Conservation (phyloP, 768 basidiomycete genomes). For the Suillus bovinus region DNA sequence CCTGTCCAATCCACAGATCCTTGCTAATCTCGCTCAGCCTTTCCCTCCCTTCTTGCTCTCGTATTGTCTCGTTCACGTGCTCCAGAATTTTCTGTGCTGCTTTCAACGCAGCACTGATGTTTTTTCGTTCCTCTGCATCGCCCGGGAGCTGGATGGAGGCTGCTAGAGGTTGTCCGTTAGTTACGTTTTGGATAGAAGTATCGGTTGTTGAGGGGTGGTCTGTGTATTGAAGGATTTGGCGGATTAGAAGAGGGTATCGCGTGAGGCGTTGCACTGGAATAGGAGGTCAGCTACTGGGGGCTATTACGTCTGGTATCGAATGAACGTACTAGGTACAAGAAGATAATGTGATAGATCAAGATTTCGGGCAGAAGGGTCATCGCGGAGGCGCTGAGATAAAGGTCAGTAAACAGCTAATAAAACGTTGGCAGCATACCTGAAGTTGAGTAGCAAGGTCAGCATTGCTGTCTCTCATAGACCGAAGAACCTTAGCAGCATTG, state of each 20-base stretch:
- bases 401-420: not conserved
- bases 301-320: not conserved
- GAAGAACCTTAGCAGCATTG: conserved; percentile 73
- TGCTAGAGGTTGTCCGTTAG: not conserved
- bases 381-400: conserved; percentile 60
- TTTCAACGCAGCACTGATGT: conserved; percentile 54
- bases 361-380: conserved; percentile 75
- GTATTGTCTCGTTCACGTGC: conserved; percentile 86
- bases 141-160: conserved; percentile 7
- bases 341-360: conserved; percentile 90
- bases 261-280: conserved; percentile 90
- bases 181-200: not conserved
- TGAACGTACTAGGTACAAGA: conserved; percentile 78
- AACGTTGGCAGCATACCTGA: conserved; percentile 44
- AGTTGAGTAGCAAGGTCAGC: conserved; percentile 64
- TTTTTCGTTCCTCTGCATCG: conserved; percentile 50
- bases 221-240: conserved; percentile 83
- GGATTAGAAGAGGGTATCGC: conserved; percentile 87
- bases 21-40: conserved; percentile 75
- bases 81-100: conserved; percentile 73
- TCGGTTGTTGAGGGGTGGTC: conserved; percentile 40
- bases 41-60: conserved; percentile 79
- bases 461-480: conserved; percentile 69
- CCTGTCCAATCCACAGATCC: conserved; percentile 86
- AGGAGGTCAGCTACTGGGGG: not conserved